Conservation (phyloP, 768 basidiomycete genomes). For the Antrodiella citrinella region DNA sequence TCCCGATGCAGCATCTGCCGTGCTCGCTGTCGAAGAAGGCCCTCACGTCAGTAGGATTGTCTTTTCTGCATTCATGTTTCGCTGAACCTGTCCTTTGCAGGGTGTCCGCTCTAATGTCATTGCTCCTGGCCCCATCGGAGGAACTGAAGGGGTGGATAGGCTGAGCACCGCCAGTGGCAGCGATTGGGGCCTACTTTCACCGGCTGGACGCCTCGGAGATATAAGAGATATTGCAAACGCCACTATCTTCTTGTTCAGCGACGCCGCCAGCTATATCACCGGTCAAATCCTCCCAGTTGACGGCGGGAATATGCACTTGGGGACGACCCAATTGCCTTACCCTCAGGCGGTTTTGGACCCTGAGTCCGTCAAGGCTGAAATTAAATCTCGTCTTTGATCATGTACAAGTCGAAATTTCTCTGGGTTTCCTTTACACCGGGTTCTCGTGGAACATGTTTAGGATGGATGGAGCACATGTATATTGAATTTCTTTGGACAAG, state of each 20-base stretch:
- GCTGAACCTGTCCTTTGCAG: slow-evolving; percentile 7
- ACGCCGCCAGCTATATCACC: slow-evolving; percentile 68
- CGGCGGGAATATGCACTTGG: slow-evolving; percentile 52
- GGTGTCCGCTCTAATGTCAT: slow-evolving; percentile 91
- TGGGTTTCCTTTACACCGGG: neutral
- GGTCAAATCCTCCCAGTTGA: slow-evolving; percentile 72
- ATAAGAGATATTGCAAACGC: slow-evolving; percentile 62
- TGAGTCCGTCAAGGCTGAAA: slow-evolving; percentile 36
- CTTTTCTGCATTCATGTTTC: too few relatives aligned
- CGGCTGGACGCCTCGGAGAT: slow-evolving; percentile 45
- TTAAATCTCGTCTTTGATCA: slow-evolving; percentile 35
- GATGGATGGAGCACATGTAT: too few relatives aligned
- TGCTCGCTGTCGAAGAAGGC: slow-evolving; percentile 89
- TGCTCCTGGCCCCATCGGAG: slow-evolving; percentile 73
- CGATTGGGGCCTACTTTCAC: slow-evolving; percentile 17
- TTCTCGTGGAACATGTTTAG: neutral
- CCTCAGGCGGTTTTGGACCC: slow-evolving; percentile 59
- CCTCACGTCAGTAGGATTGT: slow-evolving; percentile 53
- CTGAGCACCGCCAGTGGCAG: slow-evolving; percentile 25
- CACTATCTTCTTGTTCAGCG: slow-evolving; percentile 75
- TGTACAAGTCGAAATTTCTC: neutral
- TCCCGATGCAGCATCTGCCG: slow-evolving; percentile 52
- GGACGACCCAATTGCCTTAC: slow-evolving; percentile 45
- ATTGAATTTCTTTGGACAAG: too few relatives aligned
- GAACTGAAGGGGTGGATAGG: slow-evolving; percentile 70